Conservation (phyloP, 257 asterid genomes). For the Coffea eugenioides region DNA sequence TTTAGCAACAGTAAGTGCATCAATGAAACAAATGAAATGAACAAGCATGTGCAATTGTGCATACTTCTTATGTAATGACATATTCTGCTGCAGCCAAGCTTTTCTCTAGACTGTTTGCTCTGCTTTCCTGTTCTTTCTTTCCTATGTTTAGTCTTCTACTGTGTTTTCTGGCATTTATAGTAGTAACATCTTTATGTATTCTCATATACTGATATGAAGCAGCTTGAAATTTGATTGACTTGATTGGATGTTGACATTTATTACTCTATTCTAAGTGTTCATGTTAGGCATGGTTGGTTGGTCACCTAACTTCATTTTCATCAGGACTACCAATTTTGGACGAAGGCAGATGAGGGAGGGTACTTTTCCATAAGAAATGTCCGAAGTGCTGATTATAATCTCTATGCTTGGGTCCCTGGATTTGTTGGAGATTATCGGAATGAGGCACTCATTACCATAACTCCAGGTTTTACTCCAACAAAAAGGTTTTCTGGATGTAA, state of each 20-base stretch:
- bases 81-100: background rate
- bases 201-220: background rate
- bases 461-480: slow-evolving; percentile 36
- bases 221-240: background rate
- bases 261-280: background rate
- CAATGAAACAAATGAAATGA: background rate
- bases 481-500: background rate
- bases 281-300: background rate
- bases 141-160: background rate
- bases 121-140: background rate
- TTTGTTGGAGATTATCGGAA: slow-evolving; percentile 59
- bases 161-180: background rate
- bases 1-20: background rate
- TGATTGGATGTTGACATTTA: background rate
- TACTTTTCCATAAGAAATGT: slow-evolving; percentile 49
- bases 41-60: background rate
- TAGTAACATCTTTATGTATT: background rate
- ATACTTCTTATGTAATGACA: background rate
- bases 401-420: slow-evolving; percentile 73
- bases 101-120: background rate
- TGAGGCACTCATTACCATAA: slow-evolving; percentile 36
- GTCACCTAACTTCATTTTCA: slow-evolving; percentile 1
- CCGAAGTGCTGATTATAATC: slow-evolving; percentile 45
- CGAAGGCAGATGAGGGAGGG: slow-evolving; percentile 47
- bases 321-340: slow-evolving; percentile 81